Base-by-base conservation (phyloP, 345 rosid species). In the Eucalyptus victrix region DNA sequence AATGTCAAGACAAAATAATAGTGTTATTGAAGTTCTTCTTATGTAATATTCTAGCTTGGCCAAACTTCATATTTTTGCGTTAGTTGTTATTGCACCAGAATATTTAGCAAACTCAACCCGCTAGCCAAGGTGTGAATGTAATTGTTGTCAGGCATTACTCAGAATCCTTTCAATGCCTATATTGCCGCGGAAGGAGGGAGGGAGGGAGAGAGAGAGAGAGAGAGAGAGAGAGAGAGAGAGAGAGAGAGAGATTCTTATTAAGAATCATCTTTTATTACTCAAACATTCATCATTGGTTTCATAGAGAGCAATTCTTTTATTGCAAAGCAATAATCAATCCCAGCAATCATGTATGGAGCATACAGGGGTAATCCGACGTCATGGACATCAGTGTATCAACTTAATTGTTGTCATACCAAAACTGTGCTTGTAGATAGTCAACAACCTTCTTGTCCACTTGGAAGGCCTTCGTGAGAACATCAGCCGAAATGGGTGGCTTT, bases 401-500 rank as follows among this genome's bases (percentile, higher is more conserved):
- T 23, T 72, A 58, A 28, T 90, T 14, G 81, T 87, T 76, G 50
- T 87, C 47, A 47, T 83, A 87, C 88, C 88, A 90, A 80, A 93
- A 92, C 90, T 92, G 91, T 8, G 87, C 60, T 88, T 92, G 92
- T 23, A 92, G 93, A 44, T 88, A 56, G 80, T 87, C 87, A 37
- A 94, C 92, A 9, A 86, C 49, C 30, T 83, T 56, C 47, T 16
- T 60, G 50, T 91, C 91, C 88, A 94, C 76, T 76, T 92, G 93
- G 88, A 94, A 94, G 2, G 95, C 94, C 91, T 72, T 88, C 54
- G 91, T 90, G 4, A 93, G 90, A 60, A 87, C 87, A 50, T 90
- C 85, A 26, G 89, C 88, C 9, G 90, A 86, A 34, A 92, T 92
- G n/a, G 85, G 81, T 2, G 92, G 92, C 2, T 87, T 58, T 8